phyloP scores from a whole-genome alignment of 495 filamentous ascomycete species.

The Penicilliopsis zonata region DNA sequence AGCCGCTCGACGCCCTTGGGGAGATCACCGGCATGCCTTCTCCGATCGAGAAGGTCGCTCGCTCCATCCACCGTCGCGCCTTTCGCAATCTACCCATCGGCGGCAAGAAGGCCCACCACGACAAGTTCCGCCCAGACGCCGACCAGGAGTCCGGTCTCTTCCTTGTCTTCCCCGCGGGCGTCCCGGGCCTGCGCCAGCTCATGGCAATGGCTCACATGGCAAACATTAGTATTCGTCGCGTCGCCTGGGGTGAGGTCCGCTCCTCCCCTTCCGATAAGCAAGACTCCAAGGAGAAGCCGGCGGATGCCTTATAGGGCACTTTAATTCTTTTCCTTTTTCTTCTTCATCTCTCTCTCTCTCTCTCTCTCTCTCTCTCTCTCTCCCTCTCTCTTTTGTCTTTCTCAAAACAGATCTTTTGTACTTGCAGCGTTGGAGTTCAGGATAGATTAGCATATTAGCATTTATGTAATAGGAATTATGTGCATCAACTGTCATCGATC shows the following conservation, averaged over 20 bases:
- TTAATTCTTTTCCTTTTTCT: too few species aligned
- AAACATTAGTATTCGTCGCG: conserved; percentile 21
- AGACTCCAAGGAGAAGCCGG: too few species aligned
- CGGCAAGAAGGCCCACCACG: conserved; percentile 32
- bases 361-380: too few species aligned
- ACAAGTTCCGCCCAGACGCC: conserved; percentile 27
- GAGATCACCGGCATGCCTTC: conserved; percentile 19
- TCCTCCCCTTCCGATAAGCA: too few species aligned
- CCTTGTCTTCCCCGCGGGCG: conserved; percentile 21
- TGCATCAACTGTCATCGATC: too few species aligned
- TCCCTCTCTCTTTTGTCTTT: too few species aligned
- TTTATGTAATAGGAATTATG: too few species aligned
- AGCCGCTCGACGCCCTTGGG: conserved; percentile 18
- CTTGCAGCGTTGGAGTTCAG: too few species aligned
- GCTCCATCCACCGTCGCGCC: conserved; percentile 15
- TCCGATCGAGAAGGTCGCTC: conserved; percentile 13
- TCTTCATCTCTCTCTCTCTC: too few species aligned
- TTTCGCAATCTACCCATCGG: conserved; percentile 20
- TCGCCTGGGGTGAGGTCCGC: conserved; percentile 3
- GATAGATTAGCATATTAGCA: too few species aligned
- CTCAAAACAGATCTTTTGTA: too few species aligned
- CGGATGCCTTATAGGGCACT: too few species aligned
- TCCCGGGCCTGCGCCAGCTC: conserved; percentile 18
- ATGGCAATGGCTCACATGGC: conserved; percentile 28
- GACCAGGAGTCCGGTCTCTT: conserved; percentile 19